Evolutionary conservation across 2,329 filamentous ascomycete genomes (phyloP).

Genomic region (Colletotrichum graminicola): DNA sequence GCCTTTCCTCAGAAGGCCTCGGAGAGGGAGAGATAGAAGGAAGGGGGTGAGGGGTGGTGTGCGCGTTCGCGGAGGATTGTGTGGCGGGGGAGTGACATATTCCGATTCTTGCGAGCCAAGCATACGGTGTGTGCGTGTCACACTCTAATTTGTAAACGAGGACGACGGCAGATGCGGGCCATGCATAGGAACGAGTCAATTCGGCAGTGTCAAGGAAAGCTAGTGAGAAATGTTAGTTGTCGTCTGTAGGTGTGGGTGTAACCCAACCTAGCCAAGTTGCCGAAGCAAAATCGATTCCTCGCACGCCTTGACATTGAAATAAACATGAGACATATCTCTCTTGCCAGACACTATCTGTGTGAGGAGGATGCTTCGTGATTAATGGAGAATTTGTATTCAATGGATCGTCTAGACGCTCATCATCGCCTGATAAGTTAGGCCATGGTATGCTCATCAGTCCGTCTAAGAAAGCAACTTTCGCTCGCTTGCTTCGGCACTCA

Average conservation of each 20-base stretch:
- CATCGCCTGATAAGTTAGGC: background rate
- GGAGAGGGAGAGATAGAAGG: background rate
- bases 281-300: too few species aligned
- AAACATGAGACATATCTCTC: background rate
- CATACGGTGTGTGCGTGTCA: background rate
- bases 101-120: constrained; percentile 2
- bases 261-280: background rate
- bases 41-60: too few species aligned
- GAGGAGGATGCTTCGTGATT: background rate
- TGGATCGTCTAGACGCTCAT: background rate
- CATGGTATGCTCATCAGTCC: background rate
- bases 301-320: too few species aligned
- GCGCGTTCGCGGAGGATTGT: background rate
- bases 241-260: background rate
- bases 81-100: background rate
- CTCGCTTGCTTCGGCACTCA: background rate
- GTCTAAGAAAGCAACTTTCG: background rate
- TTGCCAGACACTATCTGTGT: background rate
- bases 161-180: background rate
- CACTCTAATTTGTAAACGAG: background rate
- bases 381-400: constrained; percentile 1
- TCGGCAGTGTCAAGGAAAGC: background rate
- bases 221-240: background rate
- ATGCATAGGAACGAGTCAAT: too few species aligned
- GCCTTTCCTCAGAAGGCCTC: background rate